Evolutionary conservation across 345 rosid genomes (phyloP), one percentile per base, ranked within the genome.

Genomic region (Salix udensis): DNA sequence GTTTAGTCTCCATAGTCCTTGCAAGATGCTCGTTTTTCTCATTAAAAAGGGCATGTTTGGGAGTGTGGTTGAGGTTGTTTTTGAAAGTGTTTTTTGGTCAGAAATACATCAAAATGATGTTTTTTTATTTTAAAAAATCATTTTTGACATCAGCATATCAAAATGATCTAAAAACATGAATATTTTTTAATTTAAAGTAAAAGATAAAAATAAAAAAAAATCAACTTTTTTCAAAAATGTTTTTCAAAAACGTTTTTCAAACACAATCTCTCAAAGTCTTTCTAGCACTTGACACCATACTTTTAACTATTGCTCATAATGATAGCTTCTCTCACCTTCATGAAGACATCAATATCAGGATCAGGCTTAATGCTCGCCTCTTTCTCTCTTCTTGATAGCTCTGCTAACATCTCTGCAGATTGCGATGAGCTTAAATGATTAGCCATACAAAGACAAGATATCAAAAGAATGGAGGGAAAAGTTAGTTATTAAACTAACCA

Each of bases 371-470:
- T 90, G 65, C 88, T 85, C 46, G 91, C 91, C 40, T 80, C 89
- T 65, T 86, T 92, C 78, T 92, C 97, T 84, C 97, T 90, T 80
- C 94, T 85, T 18, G 83, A 80, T 67, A 92, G 85, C 84, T 92
- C 97, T 1, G 82, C 76, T 70, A 92, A 76, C 87, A 89, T 75
- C 37, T 92, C 97, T 90, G 79, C 81, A 76, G 15, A 53, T 19
- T 13, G 42, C 31, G 15, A 16, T 36, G 6, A 24, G n/a, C n/a
- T 68, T 21, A 50, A 42, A 70, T 46, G 61, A 50, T 50, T 18
- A 70, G 23, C 50, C 23, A 28, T 70, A 4, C 28, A 30, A 46
- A 15, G 15, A 50, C 21, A 24, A 40, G 18, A 42, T 69, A 31
- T 42, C 16, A 48, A 21, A 15, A 19, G 40, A 31, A 36, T 24